These are phyloP conservation scores for Capsicum pubescens DNA, from an alignment of 257 asterid species.

Conservation along the genomic window DNA sequence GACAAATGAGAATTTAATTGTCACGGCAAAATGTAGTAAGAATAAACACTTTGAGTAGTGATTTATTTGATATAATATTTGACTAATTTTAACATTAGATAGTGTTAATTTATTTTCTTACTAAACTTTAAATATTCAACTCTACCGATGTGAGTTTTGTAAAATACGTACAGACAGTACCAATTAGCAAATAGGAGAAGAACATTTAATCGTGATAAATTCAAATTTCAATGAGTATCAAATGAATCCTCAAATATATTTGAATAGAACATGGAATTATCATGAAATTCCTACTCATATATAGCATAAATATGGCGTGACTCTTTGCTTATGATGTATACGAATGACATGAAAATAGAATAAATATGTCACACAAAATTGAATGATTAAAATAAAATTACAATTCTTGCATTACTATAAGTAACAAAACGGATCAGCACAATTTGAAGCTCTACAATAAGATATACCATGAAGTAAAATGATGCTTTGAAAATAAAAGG, in stretches of 20 bases:
- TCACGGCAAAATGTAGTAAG: not conserved
- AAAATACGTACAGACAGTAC: not conserved
- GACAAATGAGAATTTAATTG: too few species aligned
- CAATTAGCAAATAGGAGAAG: not conserved
- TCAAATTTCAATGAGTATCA: not conserved
- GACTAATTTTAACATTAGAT: not conserved
- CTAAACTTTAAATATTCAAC: not conserved
- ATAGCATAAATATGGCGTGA: not conserved
- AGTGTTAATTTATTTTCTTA: not conserved
- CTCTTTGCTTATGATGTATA: not conserved
- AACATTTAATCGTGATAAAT: not conserved
- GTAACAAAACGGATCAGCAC: too few species aligned
- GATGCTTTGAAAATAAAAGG: too few species aligned
- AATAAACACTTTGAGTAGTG: not conserved
- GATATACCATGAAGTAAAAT: too few species aligned
- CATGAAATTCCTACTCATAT: slow-evolving; percentile 10
- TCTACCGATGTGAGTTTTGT: not conserved
- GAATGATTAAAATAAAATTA: not conserved
- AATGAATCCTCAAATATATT: not conserved
- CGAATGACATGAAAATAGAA: not conserved
- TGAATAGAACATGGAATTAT: not conserved
- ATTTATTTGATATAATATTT: not conserved
- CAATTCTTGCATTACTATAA: not conserved
- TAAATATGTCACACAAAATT: not conserved
- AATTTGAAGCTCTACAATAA: not conserved